Conservation (phyloP, 2,329 filamentous ascomycete species). For the Amesomyces nigricolor region DNA sequence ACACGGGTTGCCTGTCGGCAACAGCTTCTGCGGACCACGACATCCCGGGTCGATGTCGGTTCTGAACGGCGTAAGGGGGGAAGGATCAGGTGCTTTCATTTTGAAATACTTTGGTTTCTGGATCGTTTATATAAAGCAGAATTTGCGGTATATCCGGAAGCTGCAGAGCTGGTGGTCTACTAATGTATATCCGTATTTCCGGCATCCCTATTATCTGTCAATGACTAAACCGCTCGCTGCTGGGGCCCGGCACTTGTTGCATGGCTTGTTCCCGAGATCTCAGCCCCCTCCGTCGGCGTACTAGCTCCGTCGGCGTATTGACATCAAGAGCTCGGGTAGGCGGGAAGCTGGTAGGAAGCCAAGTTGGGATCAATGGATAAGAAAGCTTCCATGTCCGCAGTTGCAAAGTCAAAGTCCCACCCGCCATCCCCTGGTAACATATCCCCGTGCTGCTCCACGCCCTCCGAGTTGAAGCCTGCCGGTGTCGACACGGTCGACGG, state of each 20-base stretch:
- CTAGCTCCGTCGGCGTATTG: no score
- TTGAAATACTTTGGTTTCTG: background rate
- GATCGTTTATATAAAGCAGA: background rate
- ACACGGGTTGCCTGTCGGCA: background rate
- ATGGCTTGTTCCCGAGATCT: background rate
- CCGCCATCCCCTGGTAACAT: background rate
- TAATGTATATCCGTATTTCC: slow-evolving; percentile 8
- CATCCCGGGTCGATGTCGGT: background rate
- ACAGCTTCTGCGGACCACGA: background rate
- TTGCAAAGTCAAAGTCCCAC: slow-evolving; percentile 6
- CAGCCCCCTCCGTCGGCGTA: no score
- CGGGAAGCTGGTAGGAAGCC: background rate
- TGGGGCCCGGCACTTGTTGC: background rate
- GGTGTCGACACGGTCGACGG: background rate
- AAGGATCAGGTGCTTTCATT: background rate
- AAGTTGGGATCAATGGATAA: slow-evolving; percentile 1
- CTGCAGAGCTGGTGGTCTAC: background rate
- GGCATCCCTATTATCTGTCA: background rate
- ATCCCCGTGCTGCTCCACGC: background rate
- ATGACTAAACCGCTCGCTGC: background rate
- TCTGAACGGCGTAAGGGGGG: background rate
- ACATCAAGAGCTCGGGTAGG: background rate
- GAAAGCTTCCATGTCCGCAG: slow-evolving; percentile 6
- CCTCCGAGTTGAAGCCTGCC: background rate
- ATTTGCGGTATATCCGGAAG: background rate